A percentile compares a stretch with the other conserved stretches of the same genome.
These are phyloP conservation scores for Calamus simplicifolius DNA, from an alignment of 176 grass and related monocot species.

Conservation along the genomic window DNA sequence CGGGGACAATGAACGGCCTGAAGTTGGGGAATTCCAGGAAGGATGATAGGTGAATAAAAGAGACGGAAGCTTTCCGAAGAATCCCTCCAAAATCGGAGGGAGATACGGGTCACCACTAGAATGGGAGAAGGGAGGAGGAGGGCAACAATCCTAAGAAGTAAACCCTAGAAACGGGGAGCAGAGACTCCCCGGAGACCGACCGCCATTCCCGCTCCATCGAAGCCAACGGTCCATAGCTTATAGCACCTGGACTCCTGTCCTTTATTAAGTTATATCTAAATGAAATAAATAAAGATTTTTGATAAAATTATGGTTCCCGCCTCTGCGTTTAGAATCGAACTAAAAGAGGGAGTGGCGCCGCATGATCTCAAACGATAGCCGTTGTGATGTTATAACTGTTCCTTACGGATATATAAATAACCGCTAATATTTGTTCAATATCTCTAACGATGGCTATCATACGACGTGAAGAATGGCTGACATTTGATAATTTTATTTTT, in stretches of 20 bases:
- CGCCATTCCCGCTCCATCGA: conserved; percentile 28
- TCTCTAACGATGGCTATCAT: too few species aligned
- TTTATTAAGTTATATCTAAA: too few species aligned
- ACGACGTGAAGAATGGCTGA: too few species aligned
- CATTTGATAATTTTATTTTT: too few species aligned
- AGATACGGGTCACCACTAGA: conserved; percentile 17
- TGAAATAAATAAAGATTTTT: too few species aligned
- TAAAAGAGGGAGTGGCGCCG: too few species aligned
- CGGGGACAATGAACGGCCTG: not conserved
- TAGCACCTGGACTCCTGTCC: not conserved
- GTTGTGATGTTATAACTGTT: too few species aligned
- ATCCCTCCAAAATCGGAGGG: conserved; percentile 15
- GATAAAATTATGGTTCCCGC: too few species aligned
- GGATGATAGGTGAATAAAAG: not conserved
- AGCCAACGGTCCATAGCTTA: not conserved
- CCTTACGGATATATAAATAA: too few species aligned
- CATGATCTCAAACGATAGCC: too few species aligned
- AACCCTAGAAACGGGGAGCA: conserved; percentile 10
- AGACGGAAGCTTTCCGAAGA: conserved; percentile 2
- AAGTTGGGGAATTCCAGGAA: not conserved
- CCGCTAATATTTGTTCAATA: too few species aligned
- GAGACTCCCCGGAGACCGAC: conserved; percentile 13
- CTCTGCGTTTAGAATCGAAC: too few species aligned
- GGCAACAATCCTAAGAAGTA: not conserved
- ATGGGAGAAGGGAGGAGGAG: not conserved